Evolutionary conservation across 257 asterid genomes (phyloP), one percentile per base, ranked within the genome.

Genomic region (Nicotiana otophora): DNA sequence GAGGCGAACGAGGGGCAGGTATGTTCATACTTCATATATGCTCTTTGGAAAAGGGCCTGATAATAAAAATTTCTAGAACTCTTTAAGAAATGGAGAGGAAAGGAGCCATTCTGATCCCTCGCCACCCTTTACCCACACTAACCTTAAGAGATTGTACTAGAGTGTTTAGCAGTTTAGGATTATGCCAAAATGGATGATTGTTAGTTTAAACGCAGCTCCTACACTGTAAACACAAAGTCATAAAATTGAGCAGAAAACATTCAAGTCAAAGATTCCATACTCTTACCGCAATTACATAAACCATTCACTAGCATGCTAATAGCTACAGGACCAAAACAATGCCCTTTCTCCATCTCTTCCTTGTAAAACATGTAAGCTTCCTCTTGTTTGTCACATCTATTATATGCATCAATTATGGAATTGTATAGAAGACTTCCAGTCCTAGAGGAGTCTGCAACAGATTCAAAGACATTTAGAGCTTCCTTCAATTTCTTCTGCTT

Each of bases 251-350:
- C 33, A 82, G 46, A 15, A 42, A 74, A 12, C 30, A 82, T 74
- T 16, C 81, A 82, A 62, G 60, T n/a, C 14, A 62, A 31, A 19
- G 51, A 48, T 14, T 26, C 34, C 65, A 67, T 82, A 62, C 78
- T 81, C 93, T 87, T 90, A 96, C 99, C 97, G 60, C 88, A 85
- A 77, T 85, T 86, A 36, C 91, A 74, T 90, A 96, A 83, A 57
- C 97, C 91, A 85, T 93, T 96, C 89, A 96, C 97, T 16, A 96
- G 97, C 85, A 90, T 85, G 92, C 99, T 96, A 85, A 94, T 85
- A 58, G 97, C 91, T 84, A 96, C 91, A 36, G 98, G 92, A 82
- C 92, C 97, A n/a, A 94, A 84, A 72, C 84, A 83, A 81, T 87
- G 89, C 68, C 93, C 97, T 89, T 89, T 89, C 81, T 76, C 81